Conservation (phyloP, 352 stramenopile species). For the Pythium biforme region DNA sequence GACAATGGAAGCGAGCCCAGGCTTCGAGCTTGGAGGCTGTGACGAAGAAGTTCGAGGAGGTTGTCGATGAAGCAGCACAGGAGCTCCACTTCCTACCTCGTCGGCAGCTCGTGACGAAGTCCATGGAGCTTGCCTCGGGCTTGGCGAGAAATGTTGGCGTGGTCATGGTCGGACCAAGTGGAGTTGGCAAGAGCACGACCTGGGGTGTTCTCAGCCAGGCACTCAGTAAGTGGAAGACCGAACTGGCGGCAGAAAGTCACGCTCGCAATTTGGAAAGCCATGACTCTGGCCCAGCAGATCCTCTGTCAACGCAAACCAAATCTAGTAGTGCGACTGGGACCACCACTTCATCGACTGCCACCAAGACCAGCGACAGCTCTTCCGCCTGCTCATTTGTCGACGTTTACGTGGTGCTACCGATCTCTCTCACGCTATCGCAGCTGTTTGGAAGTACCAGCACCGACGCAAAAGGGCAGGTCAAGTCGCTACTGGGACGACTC, state of each 20-base stretch:
- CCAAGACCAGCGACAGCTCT: not conserved
- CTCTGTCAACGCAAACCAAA: not conserved
- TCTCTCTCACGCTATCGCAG: conserved; percentile 23
- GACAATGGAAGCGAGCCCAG: conserved; percentile 23
- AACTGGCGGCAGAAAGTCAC: conserved; percentile 5
- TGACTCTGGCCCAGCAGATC: not conserved
- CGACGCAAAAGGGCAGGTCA: conserved; percentile 27
- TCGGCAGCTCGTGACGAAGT: conserved; percentile 6
- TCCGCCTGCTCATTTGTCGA: conserved; percentile 13
- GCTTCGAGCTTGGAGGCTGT: not conserved
- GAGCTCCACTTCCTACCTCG: conserved; percentile 23
- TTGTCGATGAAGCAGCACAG: conserved; percentile 16
- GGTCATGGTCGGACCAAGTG: conserved; percentile 23
- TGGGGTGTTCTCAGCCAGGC: conserved; percentile 12
- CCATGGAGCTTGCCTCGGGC: conserved; percentile 3
- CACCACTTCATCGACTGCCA: not conserved
- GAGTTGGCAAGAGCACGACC: conserved; percentile 21
- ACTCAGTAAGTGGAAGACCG: conserved; percentile 20
- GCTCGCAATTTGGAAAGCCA: not conserved
- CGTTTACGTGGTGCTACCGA: conserved; percentile 21
- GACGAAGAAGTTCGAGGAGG: conserved; percentile 8
- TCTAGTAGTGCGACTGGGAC: not conserved
- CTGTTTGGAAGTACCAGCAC: conserved; percentile 21
- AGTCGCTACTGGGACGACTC: conserved; percentile 26
- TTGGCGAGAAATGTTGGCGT: conserved; percentile 12